Percentiles rank a stretch among this genome's conserved stretches.
These are phyloP conservation scores for Scutellaria galericulata DNA, from an alignment of 257 asterid genomes.

Conservation along the genomic window DNA sequence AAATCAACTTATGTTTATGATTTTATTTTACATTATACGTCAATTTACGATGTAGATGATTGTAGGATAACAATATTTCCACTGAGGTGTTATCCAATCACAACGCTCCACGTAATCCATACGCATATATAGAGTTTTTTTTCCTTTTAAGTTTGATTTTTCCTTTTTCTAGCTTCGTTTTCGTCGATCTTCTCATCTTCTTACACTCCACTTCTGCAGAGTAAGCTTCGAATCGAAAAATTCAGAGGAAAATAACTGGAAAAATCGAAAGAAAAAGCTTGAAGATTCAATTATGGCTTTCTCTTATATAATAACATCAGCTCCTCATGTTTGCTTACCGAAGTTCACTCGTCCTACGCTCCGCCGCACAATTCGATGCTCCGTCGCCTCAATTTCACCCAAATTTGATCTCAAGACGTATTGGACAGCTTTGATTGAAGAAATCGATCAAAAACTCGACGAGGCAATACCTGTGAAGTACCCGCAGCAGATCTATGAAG, in stretches of 20 bases:
- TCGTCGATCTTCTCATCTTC: conserved; percentile 26
- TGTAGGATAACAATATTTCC: no score
- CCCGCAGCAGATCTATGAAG: conserved; percentile 91
- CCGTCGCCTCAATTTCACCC: conserved; percentile 43
- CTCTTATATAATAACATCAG: conserved; percentile 33
- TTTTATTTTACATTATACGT: no score
- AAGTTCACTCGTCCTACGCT: conserved; percentile 40
- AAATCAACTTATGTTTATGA: no score
- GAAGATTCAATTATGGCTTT: conserved; percentile 37
- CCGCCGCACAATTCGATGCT: conserved; percentile 56
- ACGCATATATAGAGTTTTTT: neutral
- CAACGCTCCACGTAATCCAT: conserved; percentile 28
- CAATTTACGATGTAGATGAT: no score
- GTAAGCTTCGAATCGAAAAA: neutral
- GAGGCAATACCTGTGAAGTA: conserved; percentile 82
- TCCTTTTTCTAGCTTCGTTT: conserved; percentile 5
- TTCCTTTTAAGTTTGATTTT: no score
- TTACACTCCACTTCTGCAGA: conserved; percentile 13
- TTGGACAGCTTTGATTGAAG: conserved; percentile 76
- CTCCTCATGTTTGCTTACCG: conserved; percentile 41
- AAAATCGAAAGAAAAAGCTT: neutral
- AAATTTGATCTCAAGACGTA: conserved; percentile 81
- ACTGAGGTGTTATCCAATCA: conserved; percentile 22
- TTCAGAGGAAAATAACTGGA: neutral
- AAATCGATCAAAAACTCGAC: conserved; percentile 82